These are phyloP conservation scores for Aspergillus sp. DNA, from an alignment of 2,329 filamentous ascomycete genomes.

Conservation along the genomic window DNA sequence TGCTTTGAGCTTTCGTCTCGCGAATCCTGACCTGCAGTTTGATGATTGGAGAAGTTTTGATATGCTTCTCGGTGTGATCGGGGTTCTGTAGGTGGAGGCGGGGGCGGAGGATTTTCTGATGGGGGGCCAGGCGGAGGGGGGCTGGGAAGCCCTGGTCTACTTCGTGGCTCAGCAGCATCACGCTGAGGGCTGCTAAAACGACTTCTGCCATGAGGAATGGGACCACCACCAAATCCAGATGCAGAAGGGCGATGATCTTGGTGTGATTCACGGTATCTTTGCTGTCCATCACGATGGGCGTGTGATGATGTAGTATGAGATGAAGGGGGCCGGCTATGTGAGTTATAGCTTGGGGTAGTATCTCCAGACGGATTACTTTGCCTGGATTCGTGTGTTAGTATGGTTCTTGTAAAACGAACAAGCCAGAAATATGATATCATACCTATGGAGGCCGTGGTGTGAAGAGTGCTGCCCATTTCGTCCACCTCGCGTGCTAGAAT, in stretches of 20 bases:
- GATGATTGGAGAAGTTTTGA: constrained; percentile 61
- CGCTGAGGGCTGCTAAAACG: constrained; percentile 71
- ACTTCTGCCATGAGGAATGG: constrained; percentile 54
- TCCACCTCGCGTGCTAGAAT: constrained; percentile 54
- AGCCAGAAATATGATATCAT: constrained; percentile 27
- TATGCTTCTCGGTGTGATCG: constrained; percentile 40
- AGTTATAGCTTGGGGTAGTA: constrained; percentile 57
- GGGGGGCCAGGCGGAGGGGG: constrained; percentile 38
- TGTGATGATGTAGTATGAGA: constrained; percentile 58
- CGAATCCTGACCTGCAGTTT: constrained; percentile 61
- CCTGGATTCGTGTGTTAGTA: constrained; percentile 46
- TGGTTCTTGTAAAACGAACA: constrained; percentile 15
- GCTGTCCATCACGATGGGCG: constrained; percentile 54
- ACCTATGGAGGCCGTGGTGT: constrained; percentile 53
- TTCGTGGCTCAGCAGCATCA: constrained; percentile 59
- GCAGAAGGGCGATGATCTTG: constrained; percentile 49
- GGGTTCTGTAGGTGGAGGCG: constrained; percentile 34
- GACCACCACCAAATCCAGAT: constrained; percentile 48
- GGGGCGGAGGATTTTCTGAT: constrained; percentile 31
- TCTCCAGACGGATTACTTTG: constrained; percentile 55
- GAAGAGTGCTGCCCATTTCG: constrained; percentile 47
- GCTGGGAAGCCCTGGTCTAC: constrained; percentile 48
- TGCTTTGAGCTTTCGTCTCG: constrained; percentile 59
- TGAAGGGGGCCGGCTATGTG: constrained; percentile 53
- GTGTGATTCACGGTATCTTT: constrained; percentile 60